Evolutionary conservation across 2,329 filamentous ascomycete species (phyloP).

Genomic region (Gliomastix tumulicola): DNA sequence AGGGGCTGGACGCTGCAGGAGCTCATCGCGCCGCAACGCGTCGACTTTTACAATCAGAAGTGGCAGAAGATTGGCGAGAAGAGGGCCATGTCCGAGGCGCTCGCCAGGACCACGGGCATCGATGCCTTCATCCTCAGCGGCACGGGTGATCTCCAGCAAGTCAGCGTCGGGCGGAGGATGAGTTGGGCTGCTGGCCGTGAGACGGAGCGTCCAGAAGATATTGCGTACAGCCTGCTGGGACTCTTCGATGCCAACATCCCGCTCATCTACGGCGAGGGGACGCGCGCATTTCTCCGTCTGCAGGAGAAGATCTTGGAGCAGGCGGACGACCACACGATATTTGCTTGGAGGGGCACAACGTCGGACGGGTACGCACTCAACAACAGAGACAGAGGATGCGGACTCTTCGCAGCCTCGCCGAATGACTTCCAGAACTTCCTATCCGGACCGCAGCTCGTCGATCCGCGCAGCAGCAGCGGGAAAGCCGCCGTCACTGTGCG

Average conservation of each 20-base stretch:
- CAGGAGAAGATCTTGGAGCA: constrained; percentile 10
- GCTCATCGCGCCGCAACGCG: constrained; percentile 6
- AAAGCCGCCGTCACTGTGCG: no score
- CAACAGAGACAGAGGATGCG: no score
- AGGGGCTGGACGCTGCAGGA: constrained; percentile 9
- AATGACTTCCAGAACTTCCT: no score
- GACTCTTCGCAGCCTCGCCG: no score
- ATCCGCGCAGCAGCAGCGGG: no score
- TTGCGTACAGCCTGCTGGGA: constrained; percentile 12
- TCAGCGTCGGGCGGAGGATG: constrained; percentile 2
- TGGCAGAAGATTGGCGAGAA: constrained; percentile 13
- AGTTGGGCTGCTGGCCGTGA: constrained; percentile 10
- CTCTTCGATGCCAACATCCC: constrained; percentile 13
- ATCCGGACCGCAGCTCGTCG: no score
- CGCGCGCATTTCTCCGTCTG: constrained; percentile 7
- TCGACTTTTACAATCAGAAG: constrained; percentile 8
- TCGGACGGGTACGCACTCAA: no score
- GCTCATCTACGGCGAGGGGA: constrained; percentile 11
- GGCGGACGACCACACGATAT: background rate
- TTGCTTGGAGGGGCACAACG: no score
- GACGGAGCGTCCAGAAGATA: constrained; percentile 10
- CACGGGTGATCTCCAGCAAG: background rate
- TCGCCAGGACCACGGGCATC: constrained; percentile 5
- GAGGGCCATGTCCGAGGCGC: background rate
- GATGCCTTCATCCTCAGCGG: background rate